phyloP scores from a whole-genome alignment of 108 stramenopile species.

The Pseudonitzschia multistriata region DNA sequence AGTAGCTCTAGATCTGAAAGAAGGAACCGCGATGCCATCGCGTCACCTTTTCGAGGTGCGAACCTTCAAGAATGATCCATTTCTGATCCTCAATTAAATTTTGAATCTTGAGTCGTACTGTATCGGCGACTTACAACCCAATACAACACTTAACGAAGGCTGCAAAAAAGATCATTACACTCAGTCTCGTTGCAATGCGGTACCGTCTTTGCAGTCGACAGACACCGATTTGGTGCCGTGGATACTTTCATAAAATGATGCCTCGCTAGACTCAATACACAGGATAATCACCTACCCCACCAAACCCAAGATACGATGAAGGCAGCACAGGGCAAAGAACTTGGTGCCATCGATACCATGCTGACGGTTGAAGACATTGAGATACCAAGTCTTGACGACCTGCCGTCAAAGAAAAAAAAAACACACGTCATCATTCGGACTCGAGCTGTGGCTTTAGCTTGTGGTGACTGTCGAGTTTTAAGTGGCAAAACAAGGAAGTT shows the following conservation, averaged over 20 bases:
- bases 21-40: too few relatives aligned
- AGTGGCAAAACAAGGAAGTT: conserved; percentile 54
- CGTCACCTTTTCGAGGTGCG: too few relatives aligned
- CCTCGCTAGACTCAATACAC: neutral
- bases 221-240: too few relatives aligned
- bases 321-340: conserved; percentile 55
- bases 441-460: conserved; percentile 53
- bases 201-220: too few relatives aligned
- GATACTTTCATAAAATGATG: neutral
- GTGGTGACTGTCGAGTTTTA: conserved; percentile 61
- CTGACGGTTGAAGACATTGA: conserved; percentile 46
- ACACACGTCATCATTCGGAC: conserved; percentile 45
- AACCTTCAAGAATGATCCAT: too few relatives aligned
- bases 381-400: conserved; percentile 28
- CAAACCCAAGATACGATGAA: conserved; percentile 25
- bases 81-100: too few relatives aligned
- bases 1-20: too few relatives aligned
- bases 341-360: conserved; percentile 54
- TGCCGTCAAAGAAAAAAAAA: conserved; percentile 24
- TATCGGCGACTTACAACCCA: too few relatives aligned
- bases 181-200: too few relatives aligned
- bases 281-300: neutral
- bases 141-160: too few relatives aligned
- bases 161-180: too few relatives aligned
- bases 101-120: too few relatives aligned